These are phyloP conservation scores for Pestalotiopsis sp. DNA, from an alignment of 2,329 filamentous ascomycete species.

Conservation along the genomic window DNA sequence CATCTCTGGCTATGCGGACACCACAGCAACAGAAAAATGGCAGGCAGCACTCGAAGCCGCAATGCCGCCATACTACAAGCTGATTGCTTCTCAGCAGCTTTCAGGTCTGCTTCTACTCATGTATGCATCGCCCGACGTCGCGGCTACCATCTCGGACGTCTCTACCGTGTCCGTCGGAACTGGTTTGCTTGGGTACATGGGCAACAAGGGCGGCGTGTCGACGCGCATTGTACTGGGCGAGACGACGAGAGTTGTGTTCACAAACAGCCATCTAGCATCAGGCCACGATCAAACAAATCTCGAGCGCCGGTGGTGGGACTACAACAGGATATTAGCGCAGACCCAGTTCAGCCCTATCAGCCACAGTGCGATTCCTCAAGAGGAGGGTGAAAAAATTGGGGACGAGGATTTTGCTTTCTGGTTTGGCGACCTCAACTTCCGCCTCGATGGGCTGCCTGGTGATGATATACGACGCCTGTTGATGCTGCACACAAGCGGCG, in stretches of 20 bases:
- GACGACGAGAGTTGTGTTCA: constrained; percentile 84
- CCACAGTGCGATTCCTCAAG: constrained; percentile 64
- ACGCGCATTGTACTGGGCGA: constrained; percentile 85
- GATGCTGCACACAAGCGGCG: constrained; percentile 78
- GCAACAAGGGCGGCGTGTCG: constrained; percentile 91
- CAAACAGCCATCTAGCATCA: constrained; percentile 90
- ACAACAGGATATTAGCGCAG: constrained; percentile 73
- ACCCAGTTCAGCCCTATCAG: constrained; percentile 78
- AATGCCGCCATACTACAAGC: constrained; percentile 75
- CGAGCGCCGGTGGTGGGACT: constrained; percentile 90
- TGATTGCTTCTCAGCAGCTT: constrained; percentile 81
- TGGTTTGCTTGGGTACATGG: constrained; percentile 88
- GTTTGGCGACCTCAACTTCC: constrained; percentile 96
- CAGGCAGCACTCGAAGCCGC: constrained; percentile 74
- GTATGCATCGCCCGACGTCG: constrained; percentile 80
- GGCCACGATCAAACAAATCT: constrained; percentile 77
- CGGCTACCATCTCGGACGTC: constrained; percentile 75
- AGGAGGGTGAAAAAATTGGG: constrained; percentile 73
- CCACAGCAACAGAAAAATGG: constrained; percentile 74
- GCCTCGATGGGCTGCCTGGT: constrained; percentile 83
- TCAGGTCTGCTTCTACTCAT: constrained; percentile 83
- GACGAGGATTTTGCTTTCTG: constrained; percentile 95
- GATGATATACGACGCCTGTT: constrained; percentile 87
- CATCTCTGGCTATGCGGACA: constrained; percentile 78
- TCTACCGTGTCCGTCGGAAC: constrained; percentile 86